Percentiles rank a stretch among this genome's conserved stretches.
Conservation (phyloP, 768 basidiomycete genomes). For the Mycena polygramma region DNA sequence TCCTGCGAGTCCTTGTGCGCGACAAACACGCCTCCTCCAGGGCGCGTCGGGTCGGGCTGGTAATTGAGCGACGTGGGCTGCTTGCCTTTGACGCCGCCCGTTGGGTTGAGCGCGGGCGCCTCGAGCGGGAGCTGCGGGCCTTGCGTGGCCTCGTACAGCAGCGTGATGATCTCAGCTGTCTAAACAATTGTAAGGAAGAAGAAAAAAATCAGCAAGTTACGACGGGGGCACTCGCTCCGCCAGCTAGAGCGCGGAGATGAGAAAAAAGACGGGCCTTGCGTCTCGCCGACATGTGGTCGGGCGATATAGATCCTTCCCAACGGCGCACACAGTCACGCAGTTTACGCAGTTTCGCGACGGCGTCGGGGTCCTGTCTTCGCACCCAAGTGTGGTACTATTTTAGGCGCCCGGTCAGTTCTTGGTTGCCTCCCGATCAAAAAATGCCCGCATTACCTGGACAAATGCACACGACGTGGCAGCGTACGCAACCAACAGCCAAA, state of each 20-base stretch:
- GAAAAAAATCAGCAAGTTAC: conserved; percentile 33
- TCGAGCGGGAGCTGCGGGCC: conserved; percentile 67
- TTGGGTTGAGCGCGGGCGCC: conserved; percentile 81
- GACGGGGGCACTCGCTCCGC: too few relatives aligned
- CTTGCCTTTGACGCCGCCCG: conserved; percentile 73
- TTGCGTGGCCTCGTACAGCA: conserved; percentile 95
- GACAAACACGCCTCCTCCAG: conserved; percentile 90
- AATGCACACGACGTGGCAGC: conserved; percentile 90
- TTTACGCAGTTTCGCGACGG: conserved; percentile 80
- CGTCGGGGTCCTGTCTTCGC: conserved; percentile 80
- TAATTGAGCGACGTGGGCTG: conserved; percentile 74
- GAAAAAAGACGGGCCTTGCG: conserved; percentile 74
- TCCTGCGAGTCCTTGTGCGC: conserved; percentile 65
- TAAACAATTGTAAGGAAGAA: conserved; percentile 46
- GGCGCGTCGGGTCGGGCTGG: conserved; percentile 82
- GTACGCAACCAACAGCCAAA: conserved; percentile 90
- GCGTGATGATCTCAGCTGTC: conserved; percentile 93
- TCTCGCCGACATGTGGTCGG: conserved; percentile 95
- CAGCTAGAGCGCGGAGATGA: too few relatives aligned
- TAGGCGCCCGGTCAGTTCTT: conserved; percentile 5
- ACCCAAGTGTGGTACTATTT: conserved; percentile 94
- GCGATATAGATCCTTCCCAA: conserved; percentile 90
- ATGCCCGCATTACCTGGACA: conserved; percentile 74
- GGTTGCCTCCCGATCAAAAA: conserved; percentile 19
- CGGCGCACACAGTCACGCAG: conserved; percentile 86